Base-by-base conservation (phyloP, 2,329 filamentous ascomycete species). In the Clarireedia homoeocarpa region DNA sequence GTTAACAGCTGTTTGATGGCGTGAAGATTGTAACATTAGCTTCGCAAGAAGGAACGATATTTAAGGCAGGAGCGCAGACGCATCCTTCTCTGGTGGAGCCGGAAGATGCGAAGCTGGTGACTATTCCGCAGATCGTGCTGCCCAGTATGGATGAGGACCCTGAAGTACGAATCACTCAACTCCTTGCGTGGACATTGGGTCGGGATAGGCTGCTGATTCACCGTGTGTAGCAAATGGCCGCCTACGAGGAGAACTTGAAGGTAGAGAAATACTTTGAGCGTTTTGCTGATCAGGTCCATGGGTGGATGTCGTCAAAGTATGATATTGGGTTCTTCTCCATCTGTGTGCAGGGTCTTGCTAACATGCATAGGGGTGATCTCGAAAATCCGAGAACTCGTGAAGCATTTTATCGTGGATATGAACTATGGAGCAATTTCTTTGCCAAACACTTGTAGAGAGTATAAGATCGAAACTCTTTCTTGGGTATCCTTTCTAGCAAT, bases 271-370 rank as follows among this genome's bases (percentile, higher is more conserved):
- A 78, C 86, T 53, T 50, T 30, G 84, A 88, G 74, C 82, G 69
- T n/a, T 88, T 86, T 65, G 64, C 65, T 24, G 82, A 82, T 65
- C 85, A 86, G 76, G 77, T 84, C 66, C 85, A 89, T 70, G 85
- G 85, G 46, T 89, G 84, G 84, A 89, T 88, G 85, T 83, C 81
- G 1, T 84, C 85, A 1, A 78, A 84, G 26, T 75, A 51, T 17
- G 60, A 47, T 14, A 9, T 20, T 50, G 5, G 20, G 14, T 9
- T 51, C n/a, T 2, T 6, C 3, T 10, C 3, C 2, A 4, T 20
- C 12, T 1, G 14, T 2, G 14, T 9, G 38, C 2, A 6, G 4
- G 7, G 2, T 9, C 7, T 40, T 24, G 2, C 20, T 55, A 26
- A 44, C 24, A 7, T 23, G n/a, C 5, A 7, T 15, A 55, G 53